Evolutionary conservation across 129 eudicot species (phyloP).

Genomic region (Helianthus tuberosus): DNA sequence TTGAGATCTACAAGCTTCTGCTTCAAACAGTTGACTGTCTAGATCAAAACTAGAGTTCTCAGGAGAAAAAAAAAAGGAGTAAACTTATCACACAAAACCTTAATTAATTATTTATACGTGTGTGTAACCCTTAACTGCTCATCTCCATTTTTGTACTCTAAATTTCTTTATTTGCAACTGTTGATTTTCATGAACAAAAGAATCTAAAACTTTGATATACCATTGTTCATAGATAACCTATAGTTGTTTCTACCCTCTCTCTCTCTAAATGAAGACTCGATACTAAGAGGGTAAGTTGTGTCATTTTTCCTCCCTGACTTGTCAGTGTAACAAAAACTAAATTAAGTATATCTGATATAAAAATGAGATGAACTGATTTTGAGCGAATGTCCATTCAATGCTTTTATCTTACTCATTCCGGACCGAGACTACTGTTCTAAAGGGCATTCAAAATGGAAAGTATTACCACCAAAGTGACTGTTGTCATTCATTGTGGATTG

Average conservation of each 20-base stretch:
- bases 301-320: not conserved
- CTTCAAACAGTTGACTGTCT: not conserved
- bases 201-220: not conserved
- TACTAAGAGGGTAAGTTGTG: not conserved
- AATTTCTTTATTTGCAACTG: constrained; percentile 8
- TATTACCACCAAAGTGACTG: not conserved
- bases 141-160: not conserved
- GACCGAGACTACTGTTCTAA: not conserved
- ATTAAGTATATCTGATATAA: not conserved
- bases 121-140: constrained; percentile 3
- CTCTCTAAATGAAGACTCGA: not conserved
- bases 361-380: not conserved
- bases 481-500: not conserved
- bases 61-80: constrained; percentile 6
- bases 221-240: not conserved
- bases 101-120: not conserved
- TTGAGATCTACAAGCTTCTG: constrained; percentile 2
- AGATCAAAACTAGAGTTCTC: constrained; percentile 25
- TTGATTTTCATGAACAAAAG: constrained; percentile 13
- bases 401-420: not conserved
- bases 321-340: not conserved
- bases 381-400: not conserved
- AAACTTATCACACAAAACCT: constrained; percentile 19
- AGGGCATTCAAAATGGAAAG: not conserved
- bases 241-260: not conserved